Percentiles rank a stretch among this genome's conserved stretches.
These are phyloP conservation scores for Sinapis alba DNA, from an alignment of 441 rosid species.

Conservation along the genomic window DNA sequence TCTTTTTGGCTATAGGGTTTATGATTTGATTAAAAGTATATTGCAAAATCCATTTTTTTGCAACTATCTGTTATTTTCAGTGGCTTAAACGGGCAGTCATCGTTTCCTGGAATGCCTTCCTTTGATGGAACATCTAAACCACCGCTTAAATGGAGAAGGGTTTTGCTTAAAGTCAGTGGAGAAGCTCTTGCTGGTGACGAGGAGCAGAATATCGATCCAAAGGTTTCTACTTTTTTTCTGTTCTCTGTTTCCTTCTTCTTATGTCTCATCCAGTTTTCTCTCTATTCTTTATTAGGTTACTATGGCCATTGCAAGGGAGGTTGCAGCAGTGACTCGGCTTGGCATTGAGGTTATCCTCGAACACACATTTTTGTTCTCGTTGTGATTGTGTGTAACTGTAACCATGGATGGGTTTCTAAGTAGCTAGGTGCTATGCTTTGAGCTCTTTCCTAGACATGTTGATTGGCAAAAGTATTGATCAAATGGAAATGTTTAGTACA, in stretches of 20 bases:
- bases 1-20: slow-evolving; percentile 24
- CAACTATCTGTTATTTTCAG: slow-evolving; percentile 15
- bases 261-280: slow-evolving; percentile 22
- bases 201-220: slow-evolving; percentile 80
- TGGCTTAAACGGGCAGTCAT: slow-evolving; percentile 51
- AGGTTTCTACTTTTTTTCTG: slow-evolving; percentile 48
- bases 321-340: slow-evolving; percentile 84
- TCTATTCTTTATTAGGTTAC: slow-evolving; percentile 57
- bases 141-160: slow-evolving; percentile 83
- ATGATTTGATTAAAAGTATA: not conserved
- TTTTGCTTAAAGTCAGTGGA: slow-evolving; percentile 92
- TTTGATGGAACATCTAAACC: slow-evolving; percentile 53
- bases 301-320: slow-evolving; percentile 94
- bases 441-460: slow-evolving; percentile 3
- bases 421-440: not conserved
- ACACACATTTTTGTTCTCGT: not conserved
- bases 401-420: not conserved
- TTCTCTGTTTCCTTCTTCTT: not conserved
- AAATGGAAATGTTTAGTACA: no score
- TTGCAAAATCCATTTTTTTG: not conserved
- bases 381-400: not conserved
- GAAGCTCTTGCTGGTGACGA: slow-evolving; percentile 96
- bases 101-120: slow-evolving; percentile 55
- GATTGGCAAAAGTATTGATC: slow-evolving; percentile 2
- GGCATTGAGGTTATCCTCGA: slow-evolving; percentile 70